phyloP scores from a whole-genome alignment of 495 filamentous ascomycete genomes.

The Penicillium samsonianum region DNA sequence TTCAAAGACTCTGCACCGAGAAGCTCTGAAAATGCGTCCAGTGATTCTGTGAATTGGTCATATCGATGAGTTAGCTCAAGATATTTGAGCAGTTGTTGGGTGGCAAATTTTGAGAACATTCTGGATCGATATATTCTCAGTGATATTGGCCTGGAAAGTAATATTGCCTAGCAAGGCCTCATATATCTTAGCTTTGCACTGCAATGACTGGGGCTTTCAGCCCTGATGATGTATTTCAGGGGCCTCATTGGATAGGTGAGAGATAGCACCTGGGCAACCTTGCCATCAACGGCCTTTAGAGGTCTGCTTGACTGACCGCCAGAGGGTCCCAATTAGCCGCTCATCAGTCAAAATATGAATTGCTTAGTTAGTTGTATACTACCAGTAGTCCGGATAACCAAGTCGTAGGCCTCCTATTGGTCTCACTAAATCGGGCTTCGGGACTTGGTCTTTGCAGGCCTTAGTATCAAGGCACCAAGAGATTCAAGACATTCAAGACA shows the following conservation, averaged over 20 bases:
- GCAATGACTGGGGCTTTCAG: neutral
- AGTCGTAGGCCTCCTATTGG: neutral
- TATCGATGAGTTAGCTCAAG: neutral
- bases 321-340: slow-evolving; percentile 34
- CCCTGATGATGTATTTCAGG: slow-evolving; percentile 15
- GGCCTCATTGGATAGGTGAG: neutral
- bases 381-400: too few relatives aligned
- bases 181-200: slow-evolving; percentile 1
- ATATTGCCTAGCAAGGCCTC: neutral
- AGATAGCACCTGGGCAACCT: too few relatives aligned
- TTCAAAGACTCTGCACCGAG: slow-evolving; percentile 10
- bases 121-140: neutral
- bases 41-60: neutral
- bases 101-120: slow-evolving; percentile 4
- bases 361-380: too few relatives aligned
- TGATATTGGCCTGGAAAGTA: neutral
- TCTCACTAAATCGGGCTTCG: neutral
- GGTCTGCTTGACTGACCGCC: too few relatives aligned
- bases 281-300: slow-evolving; percentile 27
- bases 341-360: too few relatives aligned
- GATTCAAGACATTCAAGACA: neutral
- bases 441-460: neutral
- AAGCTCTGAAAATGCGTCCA: neutral
- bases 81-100: neutral
- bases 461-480: neutral